Evolutionary conservation across 257 asterid species (phyloP), one percentile per base, ranked within the genome.

Genomic region (Rubia yunnanensis): DNA sequence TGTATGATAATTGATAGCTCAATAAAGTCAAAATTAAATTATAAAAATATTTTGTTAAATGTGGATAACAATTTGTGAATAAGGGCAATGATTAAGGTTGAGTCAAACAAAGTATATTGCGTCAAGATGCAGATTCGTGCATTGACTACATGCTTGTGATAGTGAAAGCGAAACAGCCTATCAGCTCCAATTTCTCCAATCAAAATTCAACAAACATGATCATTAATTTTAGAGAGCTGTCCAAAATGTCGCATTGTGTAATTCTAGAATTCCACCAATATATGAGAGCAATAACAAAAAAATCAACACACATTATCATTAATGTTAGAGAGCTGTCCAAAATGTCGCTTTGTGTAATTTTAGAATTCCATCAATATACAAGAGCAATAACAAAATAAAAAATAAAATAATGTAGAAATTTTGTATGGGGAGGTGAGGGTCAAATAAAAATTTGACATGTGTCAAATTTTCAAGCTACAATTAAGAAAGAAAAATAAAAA

Each of bases 91-190:
- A 34, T 60, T 60, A 34, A 23, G 28, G 15, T 60, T 60, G 4
- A 60, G 46, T 60, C 64, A 60, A 60, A 60, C 15, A 30, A 59
- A 30, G 48, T 60, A 31, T 59, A 32, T 60, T 60, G 48, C 28
- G 23, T 28, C 27, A 15, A 31, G 44, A 59, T 13, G 27, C 52
- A 44, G n/a, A 44, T 59, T 59, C 23, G 35, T 28, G 36, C 44
- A 30, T 59, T 31, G 64, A 59, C 14, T n/a, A 23, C 9, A 28
- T 58, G 17, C 5, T 6, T 10, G 52, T 44, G 50, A 15, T 15
- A 13, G 27, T 18, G 44, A 15, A 14, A 28, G 20, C 10, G 6
- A 56, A 4, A 13, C 6, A 23, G 60, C 31, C n/a, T 56, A 23
- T 10, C 59, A 17, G 26, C 59, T 28, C 28, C 3, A 32, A 32